Percentiles rank a stretch among this genome's conserved stretches.
These are phyloP conservation scores for Talaromyces ruber DNA, from an alignment of 495 filamentous ascomycete genomes.

Conservation along the genomic window DNA sequence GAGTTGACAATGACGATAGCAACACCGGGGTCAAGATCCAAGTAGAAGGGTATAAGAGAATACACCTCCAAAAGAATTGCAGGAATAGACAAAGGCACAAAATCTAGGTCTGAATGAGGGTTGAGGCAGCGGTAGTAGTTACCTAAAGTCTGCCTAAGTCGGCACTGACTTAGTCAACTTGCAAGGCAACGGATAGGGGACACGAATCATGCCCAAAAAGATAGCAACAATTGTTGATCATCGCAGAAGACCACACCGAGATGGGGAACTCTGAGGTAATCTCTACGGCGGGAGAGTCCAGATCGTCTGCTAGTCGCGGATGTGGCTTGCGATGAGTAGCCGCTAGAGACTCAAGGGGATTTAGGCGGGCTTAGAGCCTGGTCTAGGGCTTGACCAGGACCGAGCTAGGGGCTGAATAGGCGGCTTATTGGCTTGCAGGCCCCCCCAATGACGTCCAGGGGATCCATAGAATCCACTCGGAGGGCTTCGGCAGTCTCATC, in stretches of 20 bases:
- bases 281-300: background rate
- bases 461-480: background rate
- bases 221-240: background rate
- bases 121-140: no score
- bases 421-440: background rate
- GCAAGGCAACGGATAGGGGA: no score
- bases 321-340: background rate
- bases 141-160: no score
- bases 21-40: background rate
- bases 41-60: no score
- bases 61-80: no score
- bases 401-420: background rate
- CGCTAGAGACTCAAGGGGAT: background rate
- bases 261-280: background rate
- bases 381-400: background rate
- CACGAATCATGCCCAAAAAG: background rate
- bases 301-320: background rate
- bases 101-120: no score
- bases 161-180: no score
- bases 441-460: background rate
- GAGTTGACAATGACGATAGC: background rate
- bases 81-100: no score
- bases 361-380: background rate
- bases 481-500: background rate
- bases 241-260: background rate